Evolutionary conservation across 257 asterid genomes (phyloP).

Genomic region (Solanum commersonii): DNA sequence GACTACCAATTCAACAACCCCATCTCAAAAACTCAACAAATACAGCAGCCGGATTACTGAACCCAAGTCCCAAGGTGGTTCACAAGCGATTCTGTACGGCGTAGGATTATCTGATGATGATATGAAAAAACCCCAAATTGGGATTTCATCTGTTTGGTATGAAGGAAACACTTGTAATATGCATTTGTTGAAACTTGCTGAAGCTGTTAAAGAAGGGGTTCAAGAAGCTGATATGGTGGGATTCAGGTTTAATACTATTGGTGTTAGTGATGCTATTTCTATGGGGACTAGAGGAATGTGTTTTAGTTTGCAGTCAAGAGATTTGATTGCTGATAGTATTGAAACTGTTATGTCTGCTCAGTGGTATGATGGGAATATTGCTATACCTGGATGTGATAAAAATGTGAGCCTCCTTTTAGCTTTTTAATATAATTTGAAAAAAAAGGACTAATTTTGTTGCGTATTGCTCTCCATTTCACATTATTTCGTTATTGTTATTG

Average conservation of each 20-base stretch:
- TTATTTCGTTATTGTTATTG: background rate
- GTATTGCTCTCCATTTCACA: background rate
- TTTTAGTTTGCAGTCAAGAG: slow-evolving; percentile 93
- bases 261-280: slow-evolving; percentile 95
- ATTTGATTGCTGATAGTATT: slow-evolving; percentile 96
- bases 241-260: slow-evolving; percentile 83
- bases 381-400: slow-evolving; percentile 96
- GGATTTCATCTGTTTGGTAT: slow-evolving; percentile 97
- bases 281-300: slow-evolving; percentile 99
- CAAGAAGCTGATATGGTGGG: slow-evolving; percentile 87
- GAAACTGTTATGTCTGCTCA: slow-evolving; percentile 99
- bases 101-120: slow-evolving; percentile 92
- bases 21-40: slow-evolving; percentile 44
- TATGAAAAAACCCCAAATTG: slow-evolving; percentile 78
- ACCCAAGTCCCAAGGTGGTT: slow-evolving; percentile 94
- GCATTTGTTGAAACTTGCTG: slow-evolving; percentile 81
- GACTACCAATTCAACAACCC: slow-evolving; percentile 25
- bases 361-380: slow-evolving; percentile 96
- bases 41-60: slow-evolving; percentile 84
- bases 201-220: slow-evolving; percentile 89
- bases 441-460: background rate
- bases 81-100: slow-evolving; percentile 89
- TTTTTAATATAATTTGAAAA: background rate
- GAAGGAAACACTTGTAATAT: slow-evolving; percentile 98
- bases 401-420: slow-evolving; percentile 38